Conservation (phyloP, 148 eudicot species). For the Talinum fruticosum region DNA sequence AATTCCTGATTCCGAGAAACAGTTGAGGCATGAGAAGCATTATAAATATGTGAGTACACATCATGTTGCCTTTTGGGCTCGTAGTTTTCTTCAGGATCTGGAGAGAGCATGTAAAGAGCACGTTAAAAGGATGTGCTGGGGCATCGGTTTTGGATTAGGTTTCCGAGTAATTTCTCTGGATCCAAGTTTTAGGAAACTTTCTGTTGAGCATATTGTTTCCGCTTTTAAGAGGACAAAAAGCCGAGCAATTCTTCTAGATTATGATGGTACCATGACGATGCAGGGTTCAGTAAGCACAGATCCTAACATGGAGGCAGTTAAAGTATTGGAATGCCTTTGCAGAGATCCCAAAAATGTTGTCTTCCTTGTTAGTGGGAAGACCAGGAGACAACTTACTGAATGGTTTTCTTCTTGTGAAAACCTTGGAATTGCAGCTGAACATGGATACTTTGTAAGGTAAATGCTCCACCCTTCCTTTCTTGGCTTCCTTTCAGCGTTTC, state of each 20-base stretch:
- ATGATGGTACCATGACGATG: constrained; percentile 72
- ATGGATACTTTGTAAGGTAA: constrained; percentile 80
- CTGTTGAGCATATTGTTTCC: constrained; percentile 75
- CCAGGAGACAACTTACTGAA: constrained; percentile 41
- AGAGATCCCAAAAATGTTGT: constrained; percentile 66
- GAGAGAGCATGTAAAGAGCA: constrained; percentile 83
- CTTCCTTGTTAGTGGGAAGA: constrained; percentile 77
- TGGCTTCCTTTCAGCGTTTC: neutral
- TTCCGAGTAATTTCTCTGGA: constrained; percentile 76
- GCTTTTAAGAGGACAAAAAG: constrained; percentile 68
- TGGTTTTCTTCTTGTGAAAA: constrained; percentile 77
- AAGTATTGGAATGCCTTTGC: constrained; percentile 51
- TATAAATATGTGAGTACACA: constrained; percentile 77
- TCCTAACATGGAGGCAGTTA: constrained; percentile 57
- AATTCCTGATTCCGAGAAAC: constrained; percentile 61
- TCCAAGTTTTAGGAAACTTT: constrained; percentile 72
- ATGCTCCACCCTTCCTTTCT: constrained; percentile 4
- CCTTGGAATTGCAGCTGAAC: constrained; percentile 84
- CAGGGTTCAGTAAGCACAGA: constrained; percentile 50
- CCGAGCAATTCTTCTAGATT: constrained; percentile 78
- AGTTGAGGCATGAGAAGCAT: constrained; percentile 81
- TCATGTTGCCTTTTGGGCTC: constrained; percentile 85
- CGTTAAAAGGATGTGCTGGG: constrained; percentile 69
- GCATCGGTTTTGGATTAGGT: constrained; percentile 82
- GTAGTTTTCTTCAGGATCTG: constrained; percentile 78